Base-by-base conservation (phyloP, 768 basidiomycete genomes). In the Lentinula detonsa region DNA sequence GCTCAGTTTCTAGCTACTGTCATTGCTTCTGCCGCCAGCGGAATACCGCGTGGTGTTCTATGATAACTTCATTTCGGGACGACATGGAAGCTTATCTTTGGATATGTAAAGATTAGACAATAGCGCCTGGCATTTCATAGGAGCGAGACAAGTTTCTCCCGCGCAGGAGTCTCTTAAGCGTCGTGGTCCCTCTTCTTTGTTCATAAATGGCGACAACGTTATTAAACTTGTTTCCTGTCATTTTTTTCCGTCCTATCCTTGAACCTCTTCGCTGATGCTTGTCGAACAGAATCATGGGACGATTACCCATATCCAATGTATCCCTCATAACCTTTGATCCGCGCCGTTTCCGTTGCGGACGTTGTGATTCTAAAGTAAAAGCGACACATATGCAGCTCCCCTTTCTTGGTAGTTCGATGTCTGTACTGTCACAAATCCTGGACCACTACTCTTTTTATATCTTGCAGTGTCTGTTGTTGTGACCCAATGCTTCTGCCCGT, bases 261-360 rank as follows among this genome's bases (percentile, higher is more conserved):
- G 21, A 28, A 39, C 9, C 11, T 46, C 15, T 39, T 31, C 15
- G 43, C 46, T 50, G 28, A 40, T 39, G 13, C 4, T 42, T 45
- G 7, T 39, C 10, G 6, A 37, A 23, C 40, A 56, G 55, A 56
- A 43, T 42, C 55, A 28, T 56, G 55, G 55, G 55, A 56, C 28
- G 55, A 56, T 40, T 39, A 56, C 15, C 55, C 55, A 31, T 56
- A 42, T 40, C 55, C 55, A 10, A 23, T 56, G 55, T 40, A 56
- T 45, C 55, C 55, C 23, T 40, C 55, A 42, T 56, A 56, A 18
- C 55, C 55, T 51, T 9, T 33, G 7, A 13, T 51, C 21, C 11
- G 23, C 16, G 10, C 46, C n/a, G 21, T 21, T 34, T 31, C 21
- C 15, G 37, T 28, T 9, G 15, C 18, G 33, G 31, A 53, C 37